Conservation (phyloP, 192 early-diverging fungal species). For the Phlyctochytrium arcticum region DNA sequence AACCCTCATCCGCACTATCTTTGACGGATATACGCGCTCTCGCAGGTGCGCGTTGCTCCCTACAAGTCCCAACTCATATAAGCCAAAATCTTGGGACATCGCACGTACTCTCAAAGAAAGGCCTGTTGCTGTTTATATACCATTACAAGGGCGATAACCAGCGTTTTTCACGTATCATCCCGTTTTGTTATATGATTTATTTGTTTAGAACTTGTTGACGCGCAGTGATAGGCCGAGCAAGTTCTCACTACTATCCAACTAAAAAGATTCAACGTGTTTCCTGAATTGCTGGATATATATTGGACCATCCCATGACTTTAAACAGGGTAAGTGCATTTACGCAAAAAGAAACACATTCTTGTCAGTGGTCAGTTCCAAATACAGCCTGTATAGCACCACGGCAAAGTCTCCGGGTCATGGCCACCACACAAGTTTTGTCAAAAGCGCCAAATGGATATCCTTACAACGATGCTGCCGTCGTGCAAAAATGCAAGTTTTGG, state of each 20-base stretch:
- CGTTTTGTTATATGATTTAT: background rate
- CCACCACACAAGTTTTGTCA: background rate
- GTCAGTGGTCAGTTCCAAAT: background rate
- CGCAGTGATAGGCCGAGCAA: background rate
- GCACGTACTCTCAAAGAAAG: background rate
- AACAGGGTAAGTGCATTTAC: background rate
- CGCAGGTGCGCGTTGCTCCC: background rate
- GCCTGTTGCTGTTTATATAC: background rate
- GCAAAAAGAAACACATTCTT: background rate
- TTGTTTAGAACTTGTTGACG: background rate
- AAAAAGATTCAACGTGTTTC: background rate
- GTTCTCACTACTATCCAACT: background rate
- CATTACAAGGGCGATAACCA: background rate
- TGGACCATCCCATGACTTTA: background rate
- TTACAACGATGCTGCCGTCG: no score
- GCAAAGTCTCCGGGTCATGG: background rate
- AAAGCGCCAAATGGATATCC: background rate
- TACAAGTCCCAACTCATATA: background rate
- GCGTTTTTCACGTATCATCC: background rate
- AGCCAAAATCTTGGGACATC: background rate
- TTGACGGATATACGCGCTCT: background rate
- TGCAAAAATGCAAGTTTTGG: no score
- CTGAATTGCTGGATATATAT: background rate
- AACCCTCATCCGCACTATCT: background rate
- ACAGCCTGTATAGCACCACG: background rate